Evolutionary conservation across 192 early-diverging fungal species (phyloP).

Genomic region (Bifiguratus adelaidae): DNA sequence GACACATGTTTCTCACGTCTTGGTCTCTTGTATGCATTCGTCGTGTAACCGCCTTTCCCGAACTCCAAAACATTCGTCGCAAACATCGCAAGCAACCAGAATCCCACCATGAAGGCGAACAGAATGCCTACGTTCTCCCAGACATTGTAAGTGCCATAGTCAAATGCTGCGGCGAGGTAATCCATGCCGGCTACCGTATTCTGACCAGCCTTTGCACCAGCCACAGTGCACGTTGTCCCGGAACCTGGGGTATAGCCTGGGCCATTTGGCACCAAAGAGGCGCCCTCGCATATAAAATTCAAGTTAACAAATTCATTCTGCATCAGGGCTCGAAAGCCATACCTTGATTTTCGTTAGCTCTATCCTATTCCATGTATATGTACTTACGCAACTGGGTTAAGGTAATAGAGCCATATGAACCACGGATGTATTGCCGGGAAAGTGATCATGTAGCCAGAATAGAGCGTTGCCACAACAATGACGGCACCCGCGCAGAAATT

Average conservation of each 20-base stretch:
- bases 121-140: constrained; percentile 45
- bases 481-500: no score
- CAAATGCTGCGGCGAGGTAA: constrained; percentile 36
- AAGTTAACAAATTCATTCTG: no score
- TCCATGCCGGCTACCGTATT: constrained; percentile 37
- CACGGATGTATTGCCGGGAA: no score
- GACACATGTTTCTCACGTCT: no score
- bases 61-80: constrained; percentile 47
- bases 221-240: constrained; percentile 39
- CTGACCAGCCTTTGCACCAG: constrained; percentile 34
- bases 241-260: constrained; percentile 9
- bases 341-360: no score
- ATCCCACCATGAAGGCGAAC: constrained; percentile 17
- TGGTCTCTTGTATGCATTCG: constrained; percentile 28
- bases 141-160: constrained; percentile 37
- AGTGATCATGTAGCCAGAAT: no score
- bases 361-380: no score
- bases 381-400: no score
- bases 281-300: constrained; percentile 5
- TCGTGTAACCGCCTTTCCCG: constrained; percentile 34
- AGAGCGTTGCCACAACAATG: no score
- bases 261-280: constrained; percentile 17
- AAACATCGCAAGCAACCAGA: constrained; percentile 10
- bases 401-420: no score
- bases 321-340: no score